Base-by-base conservation (phyloP, 2,329 filamentous ascomycete species). In the Microdochium bolleyi region DNA sequence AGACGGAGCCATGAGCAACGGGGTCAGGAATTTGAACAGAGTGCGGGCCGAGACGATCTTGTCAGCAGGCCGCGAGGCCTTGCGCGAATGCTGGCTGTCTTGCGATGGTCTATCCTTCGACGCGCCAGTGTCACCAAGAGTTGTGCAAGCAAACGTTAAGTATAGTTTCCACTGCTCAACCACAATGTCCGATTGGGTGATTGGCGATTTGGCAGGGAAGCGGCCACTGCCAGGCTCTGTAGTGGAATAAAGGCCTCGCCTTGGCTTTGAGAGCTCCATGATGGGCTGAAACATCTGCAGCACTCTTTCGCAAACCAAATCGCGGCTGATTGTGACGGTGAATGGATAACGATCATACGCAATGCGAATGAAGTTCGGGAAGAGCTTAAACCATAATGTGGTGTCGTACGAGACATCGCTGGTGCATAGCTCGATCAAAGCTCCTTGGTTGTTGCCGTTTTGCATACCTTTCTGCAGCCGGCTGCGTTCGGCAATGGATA, bases 151-250 rank as follows among this genome's bases (percentile, higher is more conserved):
- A 72, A 99, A 96, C 52, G 96, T 92, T 24, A 99, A 78, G 67
- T 97, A 97, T 2, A 97, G 75, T 69, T 96, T 97, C 92, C 92
- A 99, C 66, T 99, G 94, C 68, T 97, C 95, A 54, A 99, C 84
- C 53, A 96, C 78, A 22, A 95, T 84, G 61, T 95, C 91, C 0
- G 92, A 88, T 19, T 91, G 87, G 1, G 87, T 85, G 2, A 83
- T 86, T 54, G 80, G 84, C 54, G 79, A 80, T 64, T 83, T 76
- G 59, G 68, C 71, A 1, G 72, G 68, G 22, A 73, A 66, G 22
- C 79, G 73, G 25, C 73, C 76, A 62, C 78, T 84, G 25, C 76
- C 74, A 7, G 78, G 73, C 49, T 85, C 81, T 19, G 79, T 73
- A 52, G 83, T 83, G 57, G 87, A 82, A 60, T 84, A 79, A 14